Evolutionary conservation across 257 asterid species (phyloP).

Genomic region (Petunia axillaris): DNA sequence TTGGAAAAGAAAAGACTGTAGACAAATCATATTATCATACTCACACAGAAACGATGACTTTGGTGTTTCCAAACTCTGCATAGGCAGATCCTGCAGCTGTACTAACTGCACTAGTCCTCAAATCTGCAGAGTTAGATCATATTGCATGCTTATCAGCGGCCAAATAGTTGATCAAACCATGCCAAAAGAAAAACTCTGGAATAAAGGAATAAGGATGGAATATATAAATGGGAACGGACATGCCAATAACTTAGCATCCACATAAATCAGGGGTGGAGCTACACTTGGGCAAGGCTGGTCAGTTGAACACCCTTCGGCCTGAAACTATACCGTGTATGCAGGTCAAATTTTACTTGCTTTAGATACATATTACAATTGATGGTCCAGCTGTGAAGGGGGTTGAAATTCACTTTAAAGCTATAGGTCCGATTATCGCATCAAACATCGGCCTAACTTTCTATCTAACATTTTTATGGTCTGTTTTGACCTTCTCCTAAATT

Average conservation of each 20-base stretch:
- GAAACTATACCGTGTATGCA: too few species aligned
- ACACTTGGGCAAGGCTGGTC: too few species aligned
- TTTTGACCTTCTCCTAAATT: too few species aligned
- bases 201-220: background rate
- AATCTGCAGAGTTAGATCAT: constrained; percentile 53
- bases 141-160: constrained; percentile 4
- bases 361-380: too few species aligned
- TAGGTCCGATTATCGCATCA: too few species aligned
- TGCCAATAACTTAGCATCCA: background rate
- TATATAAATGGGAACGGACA: background rate
- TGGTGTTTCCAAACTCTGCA: constrained; percentile 94
- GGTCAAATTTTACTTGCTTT: too few species aligned
- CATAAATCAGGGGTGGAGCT: background rate
- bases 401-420: too few species aligned
- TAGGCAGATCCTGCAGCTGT: constrained; percentile 98
- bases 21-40: constrained; percentile 31
- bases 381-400: too few species aligned
- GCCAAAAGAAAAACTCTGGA: background rate
- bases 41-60: constrained; percentile 97
- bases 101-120: constrained; percentile 88
- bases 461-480: too few species aligned
- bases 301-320: too few species aligned
- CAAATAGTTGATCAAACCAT: background rate
- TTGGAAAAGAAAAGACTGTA: background rate
- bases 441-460: too few species aligned